These are phyloP conservation scores for Venturia effusa DNA, from an alignment of 2,329 filamentous ascomycete genomes.

Conservation along the genomic window DNA sequence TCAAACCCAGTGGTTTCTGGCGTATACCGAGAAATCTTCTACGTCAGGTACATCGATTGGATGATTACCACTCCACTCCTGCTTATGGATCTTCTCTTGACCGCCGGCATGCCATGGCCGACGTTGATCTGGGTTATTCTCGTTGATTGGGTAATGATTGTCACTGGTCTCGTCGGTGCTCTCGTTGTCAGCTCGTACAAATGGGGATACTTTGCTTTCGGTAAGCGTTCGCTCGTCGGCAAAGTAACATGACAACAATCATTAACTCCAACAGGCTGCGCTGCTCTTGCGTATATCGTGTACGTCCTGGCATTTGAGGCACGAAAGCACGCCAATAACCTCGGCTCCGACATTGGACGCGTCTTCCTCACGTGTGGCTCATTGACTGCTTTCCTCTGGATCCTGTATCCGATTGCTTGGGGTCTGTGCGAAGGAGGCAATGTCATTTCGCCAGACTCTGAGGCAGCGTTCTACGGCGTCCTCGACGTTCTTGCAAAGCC, in stretches of 20 bases:
- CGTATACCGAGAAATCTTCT: conserved; percentile 52
- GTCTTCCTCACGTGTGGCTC: conserved; percentile 47
- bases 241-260: not conserved
- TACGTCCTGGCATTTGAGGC: conserved; percentile 49
- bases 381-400: conserved; percentile 51
- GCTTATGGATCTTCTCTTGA: conserved; percentile 51
- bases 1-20: conserved; percentile 35
- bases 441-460: conserved; percentile 53
- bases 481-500: conserved; percentile 57
- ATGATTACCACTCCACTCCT: conserved; percentile 54
- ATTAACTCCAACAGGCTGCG: conserved; percentile 20
- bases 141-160: conserved; percentile 55
- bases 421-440: conserved; percentile 54
- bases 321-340: conserved; percentile 42
- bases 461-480: conserved; percentile 58
- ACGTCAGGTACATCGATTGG: conserved; percentile 57
- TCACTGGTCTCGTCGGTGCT: conserved; percentile 56
- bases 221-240: conserved; percentile 13
- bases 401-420: conserved; percentile 55
- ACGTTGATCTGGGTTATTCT: conserved; percentile 52
- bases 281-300: conserved; percentile 46
- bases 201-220: conserved; percentile 55
- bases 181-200: conserved; percentile 53
- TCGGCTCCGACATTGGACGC: conserved; percentile 43
- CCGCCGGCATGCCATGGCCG: conserved; percentile 53